Conservation (phyloP, 352 stramenopile genomes). For the Globisporangium alternatum region DNA sequence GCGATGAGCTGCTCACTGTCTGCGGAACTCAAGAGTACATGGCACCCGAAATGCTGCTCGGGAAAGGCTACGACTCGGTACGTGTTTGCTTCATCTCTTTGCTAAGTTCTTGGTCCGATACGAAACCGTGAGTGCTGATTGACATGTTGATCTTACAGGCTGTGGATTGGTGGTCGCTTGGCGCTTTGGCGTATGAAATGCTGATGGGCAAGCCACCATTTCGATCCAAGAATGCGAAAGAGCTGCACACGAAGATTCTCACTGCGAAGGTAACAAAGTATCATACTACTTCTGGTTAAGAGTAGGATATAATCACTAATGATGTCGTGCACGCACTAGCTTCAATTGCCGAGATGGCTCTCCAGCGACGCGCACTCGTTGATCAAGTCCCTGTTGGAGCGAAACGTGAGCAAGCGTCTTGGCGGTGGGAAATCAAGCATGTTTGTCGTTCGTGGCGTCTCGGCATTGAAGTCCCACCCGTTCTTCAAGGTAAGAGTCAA, state of each 20-base stretch:
- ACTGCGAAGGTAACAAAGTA: slow-evolving; percentile 46
- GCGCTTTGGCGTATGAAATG: slow-evolving; percentile 80
- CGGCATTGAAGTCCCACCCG: slow-evolving; percentile 91
- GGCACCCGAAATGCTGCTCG: slow-evolving; percentile 80
- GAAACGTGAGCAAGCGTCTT: slow-evolving; percentile 94
- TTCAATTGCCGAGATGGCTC: slow-evolving; percentile 78
- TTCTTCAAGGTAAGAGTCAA: slow-evolving; percentile 89
- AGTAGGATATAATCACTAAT: neutral
- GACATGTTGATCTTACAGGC: slow-evolving; percentile 29
- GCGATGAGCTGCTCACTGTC: slow-evolving; percentile 68
- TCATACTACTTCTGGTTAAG: neutral
- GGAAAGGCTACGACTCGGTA: slow-evolving; percentile 81
- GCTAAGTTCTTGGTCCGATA: neutral
- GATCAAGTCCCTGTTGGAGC: slow-evolving; percentile 95
- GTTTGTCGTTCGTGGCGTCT: slow-evolving; percentile 96
- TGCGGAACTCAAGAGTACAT: slow-evolving; percentile 88
- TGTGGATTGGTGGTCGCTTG: slow-evolving; percentile 85
- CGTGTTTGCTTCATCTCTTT: neutral
- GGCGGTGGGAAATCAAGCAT: slow-evolving; percentile 94
- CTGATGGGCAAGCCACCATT: slow-evolving; percentile 73
- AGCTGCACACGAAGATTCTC: slow-evolving; percentile 77
- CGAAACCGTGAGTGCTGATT: neutral
- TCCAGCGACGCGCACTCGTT: slow-evolving; percentile 90
- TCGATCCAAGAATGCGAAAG: slow-evolving; percentile 61
- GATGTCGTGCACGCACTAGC: slow-evolving; percentile 23